Evolutionary conservation across 177 flowering plant genomes (phyloP).

Genomic region (Vitis hybrid): DNA sequence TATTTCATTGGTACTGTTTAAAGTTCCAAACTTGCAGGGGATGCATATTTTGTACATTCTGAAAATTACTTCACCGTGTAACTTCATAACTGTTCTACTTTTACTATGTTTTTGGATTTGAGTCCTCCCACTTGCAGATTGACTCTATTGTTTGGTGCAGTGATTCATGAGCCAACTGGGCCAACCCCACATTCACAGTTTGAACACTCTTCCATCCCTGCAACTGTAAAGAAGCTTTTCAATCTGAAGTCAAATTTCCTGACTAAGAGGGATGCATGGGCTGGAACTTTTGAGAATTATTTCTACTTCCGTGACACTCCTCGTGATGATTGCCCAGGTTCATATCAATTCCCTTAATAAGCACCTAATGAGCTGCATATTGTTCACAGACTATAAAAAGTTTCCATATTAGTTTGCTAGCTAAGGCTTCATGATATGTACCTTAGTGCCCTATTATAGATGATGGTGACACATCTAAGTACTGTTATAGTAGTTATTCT

Average conservation of each 20-base stretch:
- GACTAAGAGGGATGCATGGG: slow-evolving; percentile 98
- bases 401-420: background rate
- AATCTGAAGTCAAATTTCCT: slow-evolving; percentile 80
- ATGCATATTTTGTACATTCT: no score
- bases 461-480: no score
- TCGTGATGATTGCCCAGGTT: slow-evolving; percentile 94
- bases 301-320: slow-evolving; percentile 73
- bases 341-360: slow-evolving; percentile 7
- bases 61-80: no score
- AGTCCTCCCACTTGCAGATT: slow-evolving; percentile 6
- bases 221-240: slow-evolving; percentile 94
- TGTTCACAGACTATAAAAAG: background rate
- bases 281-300: slow-evolving; percentile 82
- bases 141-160: slow-evolving; percentile 44
- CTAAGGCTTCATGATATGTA: background rate
- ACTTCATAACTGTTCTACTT: background rate
- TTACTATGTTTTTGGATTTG: background rate
- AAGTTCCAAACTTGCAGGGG: no score
- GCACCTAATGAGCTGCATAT: background rate
- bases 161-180: slow-evolving; percentile 79
- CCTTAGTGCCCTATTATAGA: no score
- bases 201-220: slow-evolving; percentile 92
- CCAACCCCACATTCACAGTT: slow-evolving; percentile 77
- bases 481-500: no score
- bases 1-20: no score